Evolutionary conservation across 805 yeast species (phyloP), one percentile per base, ranked within the genome.

Genomic region (Candida loeiensis): DNA sequence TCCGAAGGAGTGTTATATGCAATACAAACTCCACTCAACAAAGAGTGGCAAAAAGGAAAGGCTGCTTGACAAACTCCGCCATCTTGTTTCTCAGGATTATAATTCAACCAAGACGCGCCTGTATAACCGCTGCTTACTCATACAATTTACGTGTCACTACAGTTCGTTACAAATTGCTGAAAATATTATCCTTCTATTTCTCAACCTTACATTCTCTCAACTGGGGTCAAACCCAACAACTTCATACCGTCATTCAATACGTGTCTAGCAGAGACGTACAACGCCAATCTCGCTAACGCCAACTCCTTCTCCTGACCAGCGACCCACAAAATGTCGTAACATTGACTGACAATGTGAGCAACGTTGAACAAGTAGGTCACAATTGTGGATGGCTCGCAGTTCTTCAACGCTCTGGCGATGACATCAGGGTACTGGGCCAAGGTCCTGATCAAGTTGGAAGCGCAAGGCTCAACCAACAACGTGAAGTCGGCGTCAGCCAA

Each of bases 321-420:
- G 47, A 93, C 98, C 95, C 99, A 88, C 59, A 93, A 73, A 37
- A 86, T 82, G 57, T 89, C 95, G 69, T 93, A 93, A 66, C 96
- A 86, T n/a, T 93, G 85, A 13, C 97, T 89, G 36, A 93, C 96
- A 64, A 82, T 84, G 62, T 93, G 99, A 11, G 97, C 80, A 55
- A 93, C 74, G 65, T 77, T 84, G 80, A 93, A 93, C 59, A 93
- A 72, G 64, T 88, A 93, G 11, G 98, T 91, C 45, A 93, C 96
- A 41, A 93, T 69, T 6, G 98, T 90, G 13, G 96, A 80, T 35
- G 99, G 97, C 69, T 93, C 99, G 52, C 77, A 75, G 43, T 85
- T 88, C 66, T 84, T 83, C 51, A 79, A 72, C 6, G 98, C 95
- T 54, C 79, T 81, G 68, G 85, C 77, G 56, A 93, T 70, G 25